phyloP scores from a whole-genome alignment of 257 asterid genomes.

The Vinca minor region DNA sequence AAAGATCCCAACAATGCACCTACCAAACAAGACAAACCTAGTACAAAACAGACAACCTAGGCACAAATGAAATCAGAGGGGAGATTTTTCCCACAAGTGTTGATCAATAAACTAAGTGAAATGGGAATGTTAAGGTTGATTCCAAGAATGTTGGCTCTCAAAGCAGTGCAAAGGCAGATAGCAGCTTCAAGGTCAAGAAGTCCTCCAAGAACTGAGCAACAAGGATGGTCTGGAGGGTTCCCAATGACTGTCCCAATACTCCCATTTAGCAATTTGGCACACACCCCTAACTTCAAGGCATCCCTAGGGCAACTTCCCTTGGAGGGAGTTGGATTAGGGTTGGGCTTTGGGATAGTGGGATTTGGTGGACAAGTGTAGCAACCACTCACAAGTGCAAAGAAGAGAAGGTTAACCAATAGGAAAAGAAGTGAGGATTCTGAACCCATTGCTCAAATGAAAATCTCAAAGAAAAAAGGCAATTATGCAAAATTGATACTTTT shows the following conservation, averaged over 20 bases:
- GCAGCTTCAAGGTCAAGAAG: constrained; percentile 62
- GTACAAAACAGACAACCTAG: too few species aligned
- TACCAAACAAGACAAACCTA: background rate
- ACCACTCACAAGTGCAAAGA: constrained; percentile 33
- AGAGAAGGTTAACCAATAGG: constrained; percentile 35
- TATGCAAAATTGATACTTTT: background rate
- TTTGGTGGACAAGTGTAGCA: constrained; percentile 34
- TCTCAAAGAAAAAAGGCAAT: background rate
- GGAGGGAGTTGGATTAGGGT: constrained; percentile 25
- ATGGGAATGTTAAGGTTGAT: constrained; percentile 60
- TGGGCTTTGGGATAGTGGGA: constrained; percentile 19
- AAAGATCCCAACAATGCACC: background rate
- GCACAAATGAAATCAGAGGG: constrained; percentile 65
- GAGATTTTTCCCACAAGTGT: constrained; percentile 57
- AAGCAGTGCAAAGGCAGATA: constrained; percentile 65
- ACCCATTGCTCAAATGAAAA: constrained; percentile 26
- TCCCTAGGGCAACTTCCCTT: constrained; percentile 59
- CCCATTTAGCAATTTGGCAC: constrained; percentile 56
- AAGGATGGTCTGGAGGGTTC: constrained; percentile 54
- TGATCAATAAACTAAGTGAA: constrained; percentile 51
- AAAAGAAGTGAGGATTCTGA: constrained; percentile 33
- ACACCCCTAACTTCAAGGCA: constrained; percentile 51
- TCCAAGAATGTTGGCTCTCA: constrained; percentile 62
- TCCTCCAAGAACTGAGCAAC: constrained; percentile 60
- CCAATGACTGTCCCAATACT: constrained; percentile 45